phyloP scores from a whole-genome alignment of 345 rosid species.

The Bruguiera gymnorhiza region DNA sequence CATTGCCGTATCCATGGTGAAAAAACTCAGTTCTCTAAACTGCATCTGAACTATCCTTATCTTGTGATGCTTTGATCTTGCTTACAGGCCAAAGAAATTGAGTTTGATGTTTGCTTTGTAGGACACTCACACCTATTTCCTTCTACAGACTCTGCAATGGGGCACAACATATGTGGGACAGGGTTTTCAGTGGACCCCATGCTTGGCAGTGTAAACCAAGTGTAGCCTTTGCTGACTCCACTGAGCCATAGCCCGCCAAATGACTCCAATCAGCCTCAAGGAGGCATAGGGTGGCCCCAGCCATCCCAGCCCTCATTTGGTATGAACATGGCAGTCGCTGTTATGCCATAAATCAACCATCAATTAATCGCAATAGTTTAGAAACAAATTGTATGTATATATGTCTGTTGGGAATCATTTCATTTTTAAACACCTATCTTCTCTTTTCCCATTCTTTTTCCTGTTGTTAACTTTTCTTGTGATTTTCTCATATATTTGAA shows the following conservation, averaged over 20 bases:
- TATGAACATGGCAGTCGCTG: not conserved
- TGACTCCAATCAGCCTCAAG: slow-evolving; percentile 14
- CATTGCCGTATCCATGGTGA: not conserved
- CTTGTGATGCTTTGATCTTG: not conserved
- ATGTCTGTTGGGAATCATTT: too few relatives aligned
- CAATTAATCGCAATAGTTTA: too few relatives aligned
- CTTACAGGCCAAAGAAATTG: not conserved
- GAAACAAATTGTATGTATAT: too few relatives aligned
- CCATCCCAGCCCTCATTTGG: slow-evolving; percentile 12
- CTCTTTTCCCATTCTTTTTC: too few relatives aligned
- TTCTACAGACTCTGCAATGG: slow-evolving; percentile 12
- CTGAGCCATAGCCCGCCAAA: slow-evolving; percentile 11
- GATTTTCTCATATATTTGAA: too few relatives aligned
- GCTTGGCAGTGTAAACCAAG: slow-evolving; percentile 4
- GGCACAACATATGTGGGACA: slow-evolving; percentile 14
- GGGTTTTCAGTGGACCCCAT: slow-evolving; percentile 14
- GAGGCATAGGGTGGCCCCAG: slow-evolving; percentile 19
- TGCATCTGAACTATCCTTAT: too few relatives aligned
- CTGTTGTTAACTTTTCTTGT: too few relatives aligned
- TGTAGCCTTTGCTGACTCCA: slow-evolving; percentile 4
- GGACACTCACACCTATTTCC: slow-evolving; percentile 9
- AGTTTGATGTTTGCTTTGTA: slow-evolving; percentile 1
- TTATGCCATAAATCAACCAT: too few relatives aligned
- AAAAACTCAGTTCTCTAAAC: not conserved
- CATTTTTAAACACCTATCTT: too few relatives aligned